Conservation (phyloP, 73 alveolate genomes). For the Breviolum minutum region DNA sequence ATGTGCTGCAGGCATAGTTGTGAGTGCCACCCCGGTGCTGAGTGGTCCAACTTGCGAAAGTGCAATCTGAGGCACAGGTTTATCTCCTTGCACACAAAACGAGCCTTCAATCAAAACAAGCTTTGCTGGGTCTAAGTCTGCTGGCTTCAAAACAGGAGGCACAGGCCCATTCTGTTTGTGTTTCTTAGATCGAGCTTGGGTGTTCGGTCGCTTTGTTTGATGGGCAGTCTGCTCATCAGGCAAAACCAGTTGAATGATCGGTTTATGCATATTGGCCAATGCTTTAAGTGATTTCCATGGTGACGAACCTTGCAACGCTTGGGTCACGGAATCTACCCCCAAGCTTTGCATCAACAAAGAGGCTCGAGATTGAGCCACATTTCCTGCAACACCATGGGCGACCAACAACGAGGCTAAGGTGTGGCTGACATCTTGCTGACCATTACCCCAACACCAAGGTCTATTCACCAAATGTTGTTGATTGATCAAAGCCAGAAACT, state of each 20-base stretch:
- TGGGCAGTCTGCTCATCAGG: conserved; percentile 1
- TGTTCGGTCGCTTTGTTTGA: not conserved
- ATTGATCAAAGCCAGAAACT: not conserved
- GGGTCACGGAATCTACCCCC: not conserved
- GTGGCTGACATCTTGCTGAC: no score
- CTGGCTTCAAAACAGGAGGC: no score
- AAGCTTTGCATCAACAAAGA: not conserved
- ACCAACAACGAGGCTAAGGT: not conserved
- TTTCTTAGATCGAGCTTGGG: not conserved
- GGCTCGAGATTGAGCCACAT: not conserved
- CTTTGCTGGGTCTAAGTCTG: not conserved
- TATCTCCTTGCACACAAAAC: not conserved
- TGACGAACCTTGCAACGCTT: not conserved
- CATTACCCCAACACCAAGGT: not conserved
- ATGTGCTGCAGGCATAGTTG: not conserved
- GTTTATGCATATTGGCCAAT: not conserved
- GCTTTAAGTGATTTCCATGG: not conserved
- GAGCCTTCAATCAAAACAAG: not conserved
- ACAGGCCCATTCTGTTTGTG: no score
- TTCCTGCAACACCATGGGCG: not conserved
- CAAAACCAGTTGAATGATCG: not conserved
- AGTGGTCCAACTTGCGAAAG: not conserved
- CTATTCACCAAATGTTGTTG: not conserved
- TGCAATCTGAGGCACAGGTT: not conserved
- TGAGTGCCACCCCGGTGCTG: not conserved